Conservation (phyloP, 1,284 basidiomycete species). For the Trametes hirsuta region DNA sequence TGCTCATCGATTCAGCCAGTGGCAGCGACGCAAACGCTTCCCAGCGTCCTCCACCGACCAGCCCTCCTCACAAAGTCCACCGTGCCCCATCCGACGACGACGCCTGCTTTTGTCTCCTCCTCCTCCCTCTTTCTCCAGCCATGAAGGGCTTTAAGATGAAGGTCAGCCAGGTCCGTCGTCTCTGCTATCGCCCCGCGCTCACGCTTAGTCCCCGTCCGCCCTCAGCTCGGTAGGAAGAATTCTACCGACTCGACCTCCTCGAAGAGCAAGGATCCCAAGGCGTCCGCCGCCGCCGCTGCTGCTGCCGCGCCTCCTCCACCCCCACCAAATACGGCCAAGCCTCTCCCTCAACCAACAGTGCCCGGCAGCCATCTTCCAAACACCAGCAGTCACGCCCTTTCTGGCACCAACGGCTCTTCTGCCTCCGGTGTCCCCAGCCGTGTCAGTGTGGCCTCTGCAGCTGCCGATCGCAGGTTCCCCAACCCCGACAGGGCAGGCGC, state of each 20-base stretch:
- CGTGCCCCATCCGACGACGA: conserved; percentile 20
- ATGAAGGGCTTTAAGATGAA: conserved; percentile 95
- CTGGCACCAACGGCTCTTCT: conserved; percentile 44
- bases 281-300: conserved; percentile 46
- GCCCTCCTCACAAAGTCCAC: conserved; percentile 12
- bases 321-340: conserved; percentile 67
- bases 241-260: conserved; percentile 68
- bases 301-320: conserved; percentile 58
- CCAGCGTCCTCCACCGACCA: conserved; percentile 26
- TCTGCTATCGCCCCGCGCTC: conserved; percentile 30
- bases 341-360: conserved; percentile 51
- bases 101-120: conserved; percentile 22
- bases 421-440: conserved; percentile 43
- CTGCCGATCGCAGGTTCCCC: conserved; percentile 57
- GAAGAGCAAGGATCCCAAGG: conserved; percentile 67
- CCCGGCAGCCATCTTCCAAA: conserved; percentile 44
- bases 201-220: conserved; percentile 16
- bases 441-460: conserved; percentile 42
- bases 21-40: conserved; percentile 27
- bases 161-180: conserved; percentile 54
- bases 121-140: conserved; percentile 17
- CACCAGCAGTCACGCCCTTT: conserved; percentile 47
- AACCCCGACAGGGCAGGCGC: conserved; percentile 49
- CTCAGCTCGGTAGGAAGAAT: conserved; percentile 66
- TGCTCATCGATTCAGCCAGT: conserved; percentile 40